Percentiles rank a stretch among this genome's conserved stretches.
Evolutionary conservation across 1,284 basidiomycete species (phyloP).

Genomic region (Exsudoporus floridanus): DNA sequence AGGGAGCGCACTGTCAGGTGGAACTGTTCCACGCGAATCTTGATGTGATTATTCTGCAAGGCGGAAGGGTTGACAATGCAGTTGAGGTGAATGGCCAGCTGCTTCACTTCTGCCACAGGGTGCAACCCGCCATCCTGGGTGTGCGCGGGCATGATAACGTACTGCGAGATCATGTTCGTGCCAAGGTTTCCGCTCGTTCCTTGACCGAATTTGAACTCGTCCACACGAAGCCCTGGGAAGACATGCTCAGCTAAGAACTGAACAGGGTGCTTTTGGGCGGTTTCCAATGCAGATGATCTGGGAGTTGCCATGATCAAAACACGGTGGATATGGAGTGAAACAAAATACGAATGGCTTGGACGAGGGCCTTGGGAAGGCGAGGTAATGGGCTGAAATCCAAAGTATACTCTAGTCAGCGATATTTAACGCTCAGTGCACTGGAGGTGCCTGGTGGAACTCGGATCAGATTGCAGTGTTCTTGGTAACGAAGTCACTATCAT

Average conservation of each 20-base stretch:
- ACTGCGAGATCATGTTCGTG: slow-evolving; percentile 12
- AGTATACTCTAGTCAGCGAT: not conserved
- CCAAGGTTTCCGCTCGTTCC: not conserved
- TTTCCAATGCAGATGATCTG: not conserved
- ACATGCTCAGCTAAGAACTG: not conserved
- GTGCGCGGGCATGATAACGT: not conserved
- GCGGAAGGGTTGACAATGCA: slow-evolving; percentile 5
- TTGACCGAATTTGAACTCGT: slow-evolving; percentile 12
- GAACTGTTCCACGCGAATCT: not conserved
- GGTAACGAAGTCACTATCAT: no score
- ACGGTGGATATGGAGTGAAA: not conserved
- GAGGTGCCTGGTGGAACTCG: not conserved
- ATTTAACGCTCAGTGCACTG: not conserved
- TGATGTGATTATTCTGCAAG: slow-evolving; percentile 1
- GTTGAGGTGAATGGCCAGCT: slow-evolving; percentile 13
- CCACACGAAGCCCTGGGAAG: slow-evolving; percentile 5
- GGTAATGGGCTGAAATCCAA: not conserved
- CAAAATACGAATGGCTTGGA: not conserved
- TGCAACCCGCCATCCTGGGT: not conserved
- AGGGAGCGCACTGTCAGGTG: slow-evolving; percentile 13
- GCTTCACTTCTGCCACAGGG: not conserved
- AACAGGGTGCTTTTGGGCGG: slow-evolving; percentile 3
- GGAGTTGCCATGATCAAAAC: not conserved
- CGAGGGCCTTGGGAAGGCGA: not conserved
- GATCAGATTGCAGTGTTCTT: not conserved